Percentiles rank a stretch among this genome's conserved stretches.
These are phyloP conservation scores for Capronia americana DNA, from an alignment of 2,329 filamentous ascomycete species.

Conservation along the genomic window DNA sequence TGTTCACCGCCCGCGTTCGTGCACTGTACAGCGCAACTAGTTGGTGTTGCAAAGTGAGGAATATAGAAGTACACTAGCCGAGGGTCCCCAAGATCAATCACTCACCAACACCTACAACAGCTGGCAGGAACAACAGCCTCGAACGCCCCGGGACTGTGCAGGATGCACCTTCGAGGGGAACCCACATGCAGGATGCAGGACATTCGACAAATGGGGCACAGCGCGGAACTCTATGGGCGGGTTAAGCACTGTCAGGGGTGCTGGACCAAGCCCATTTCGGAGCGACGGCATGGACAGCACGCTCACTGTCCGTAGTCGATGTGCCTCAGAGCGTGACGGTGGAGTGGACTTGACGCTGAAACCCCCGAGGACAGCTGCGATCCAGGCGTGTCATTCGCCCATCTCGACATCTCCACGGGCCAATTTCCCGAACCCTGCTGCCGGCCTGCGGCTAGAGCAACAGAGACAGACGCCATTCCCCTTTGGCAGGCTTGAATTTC, in stretches of 20 bases:
- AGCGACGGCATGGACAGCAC: slow-evolving; percentile 21
- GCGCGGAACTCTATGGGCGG: slow-evolving; percentile 23
- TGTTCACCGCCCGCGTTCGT: slow-evolving; percentile 17
- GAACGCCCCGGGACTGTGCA: slow-evolving; percentile 22
- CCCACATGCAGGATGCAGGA: slow-evolving; percentile 23
- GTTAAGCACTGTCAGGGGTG: slow-evolving; percentile 20
- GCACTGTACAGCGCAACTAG: slow-evolving; percentile 8
- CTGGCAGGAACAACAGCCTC: slow-evolving; percentile 19
- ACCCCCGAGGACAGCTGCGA: slow-evolving; percentile 14
- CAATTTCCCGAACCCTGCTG: slow-evolving; percentile 33
- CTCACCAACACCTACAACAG: background rate
- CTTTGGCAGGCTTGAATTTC: slow-evolving; percentile 14
- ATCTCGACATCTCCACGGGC: slow-evolving; percentile 17
- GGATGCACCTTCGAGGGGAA: slow-evolving; percentile 33
- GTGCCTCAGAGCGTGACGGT: slow-evolving; percentile 20
- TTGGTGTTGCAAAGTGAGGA: slow-evolving; percentile 1
- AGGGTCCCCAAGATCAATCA: slow-evolving; percentile 20
- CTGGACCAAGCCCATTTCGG: slow-evolving; percentile 18
- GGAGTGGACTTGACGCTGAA: slow-evolving; percentile 25
- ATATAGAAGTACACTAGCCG: slow-evolving; percentile 13
- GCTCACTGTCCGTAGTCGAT: slow-evolving; percentile 13
- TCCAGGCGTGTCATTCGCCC: slow-evolving; percentile 26
- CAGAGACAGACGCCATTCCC: slow-evolving; percentile 12
- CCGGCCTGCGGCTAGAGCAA: slow-evolving; percentile 11
- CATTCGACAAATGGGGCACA: slow-evolving; percentile 24